Base-by-base conservation (phyloP, 768 basidiomycete genomes). In the Dioszegia hungarica region DNA sequence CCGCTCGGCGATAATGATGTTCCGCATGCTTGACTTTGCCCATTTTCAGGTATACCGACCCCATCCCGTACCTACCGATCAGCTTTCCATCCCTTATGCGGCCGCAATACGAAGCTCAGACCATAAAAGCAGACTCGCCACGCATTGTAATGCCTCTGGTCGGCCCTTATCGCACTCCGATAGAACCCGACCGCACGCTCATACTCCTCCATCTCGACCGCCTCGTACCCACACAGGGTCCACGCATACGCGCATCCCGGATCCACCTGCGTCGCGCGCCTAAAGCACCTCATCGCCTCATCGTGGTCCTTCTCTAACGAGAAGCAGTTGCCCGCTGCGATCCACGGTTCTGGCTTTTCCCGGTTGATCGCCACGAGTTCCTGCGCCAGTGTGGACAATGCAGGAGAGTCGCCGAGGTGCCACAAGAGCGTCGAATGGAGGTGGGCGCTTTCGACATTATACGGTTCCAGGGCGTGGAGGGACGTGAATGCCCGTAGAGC, bases 221-320 rank as follows among this genome's bases (percentile, higher is more conserved):
- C 89, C 81, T 99, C 95, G 77, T 98, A 93, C 48, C 95, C 95
- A 70, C 90, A 91, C 58, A 99, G 80, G 22, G 92, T 95, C 79
- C 89, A 94, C 63, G 92, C 91, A 77, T 98, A 98, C 66, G 92
- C 91, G 77, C 89, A 93, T 19, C 83, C 81, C 17, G 90, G 86
- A 75, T 91, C 90, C 74, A 97, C 76, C 75, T 93, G 87, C 20
- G 85, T 84, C 39, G 95, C 95, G 47, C 95, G 85, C 57, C 85
- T 82, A 79, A 99, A 98, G 79, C 92, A 95, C 74, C 88, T 86
- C 77, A 98, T 79, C 17, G 95, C 93, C 71, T 95, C 89, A 48
- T 87, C 80, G 65, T 90, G 87, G 70, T 99, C 93, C 78, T 91
- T 92, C 77, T 94, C 87, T 67, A 95, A 78, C 14, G 91, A 94